phyloP scores from a whole-genome alignment of 225 moss, liverwort and hornwort genomes.

The Pleurozium schreberi region DNA sequence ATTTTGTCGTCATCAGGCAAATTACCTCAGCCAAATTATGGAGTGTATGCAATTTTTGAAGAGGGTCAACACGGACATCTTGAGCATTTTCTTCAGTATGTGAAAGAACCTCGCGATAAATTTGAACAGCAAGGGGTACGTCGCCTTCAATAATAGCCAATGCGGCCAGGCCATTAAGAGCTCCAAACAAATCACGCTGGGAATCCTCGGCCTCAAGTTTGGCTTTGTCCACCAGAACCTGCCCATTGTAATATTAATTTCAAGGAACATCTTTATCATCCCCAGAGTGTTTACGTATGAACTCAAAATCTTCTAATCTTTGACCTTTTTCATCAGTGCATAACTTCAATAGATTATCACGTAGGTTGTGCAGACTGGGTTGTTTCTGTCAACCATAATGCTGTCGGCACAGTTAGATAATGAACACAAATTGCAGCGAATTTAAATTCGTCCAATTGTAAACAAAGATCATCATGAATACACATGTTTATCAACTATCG shows the following conservation, averaged over 20 bases:
- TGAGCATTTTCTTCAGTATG: slow-evolving; percentile 64
- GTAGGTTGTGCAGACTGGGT: neutral
- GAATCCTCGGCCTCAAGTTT: slow-evolving; percentile 75
- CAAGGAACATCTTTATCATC: neutral
- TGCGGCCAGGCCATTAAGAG: slow-evolving; percentile 88
- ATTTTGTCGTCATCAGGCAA: neutral
- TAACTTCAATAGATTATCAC: neutral
- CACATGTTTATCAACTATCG: neutral
- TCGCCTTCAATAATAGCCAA: slow-evolving; percentile 67
- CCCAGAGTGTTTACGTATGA: neutral
- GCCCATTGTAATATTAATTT: slow-evolving; percentile 1
- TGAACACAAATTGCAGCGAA: neutral
- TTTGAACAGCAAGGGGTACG: slow-evolving; percentile 55
- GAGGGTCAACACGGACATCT: slow-evolving; percentile 77
- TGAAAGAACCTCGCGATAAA: slow-evolving; percentile 78
- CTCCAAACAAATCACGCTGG: slow-evolving; percentile 74
- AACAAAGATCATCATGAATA: neutral
- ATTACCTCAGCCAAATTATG: slow-evolving; percentile 75
- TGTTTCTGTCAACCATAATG: neutral
- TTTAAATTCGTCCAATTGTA: neutral
- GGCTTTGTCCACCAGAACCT: slow-evolving; percentile 81
- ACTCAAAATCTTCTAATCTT: neutral
- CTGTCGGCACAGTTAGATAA: neutral
- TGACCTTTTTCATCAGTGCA: neutral
- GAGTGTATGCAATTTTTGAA: slow-evolving; percentile 91